phyloP scores from a whole-genome alignment of 2,329 filamentous ascomycete genomes.

The Basipetospora chlamydospora region DNA sequence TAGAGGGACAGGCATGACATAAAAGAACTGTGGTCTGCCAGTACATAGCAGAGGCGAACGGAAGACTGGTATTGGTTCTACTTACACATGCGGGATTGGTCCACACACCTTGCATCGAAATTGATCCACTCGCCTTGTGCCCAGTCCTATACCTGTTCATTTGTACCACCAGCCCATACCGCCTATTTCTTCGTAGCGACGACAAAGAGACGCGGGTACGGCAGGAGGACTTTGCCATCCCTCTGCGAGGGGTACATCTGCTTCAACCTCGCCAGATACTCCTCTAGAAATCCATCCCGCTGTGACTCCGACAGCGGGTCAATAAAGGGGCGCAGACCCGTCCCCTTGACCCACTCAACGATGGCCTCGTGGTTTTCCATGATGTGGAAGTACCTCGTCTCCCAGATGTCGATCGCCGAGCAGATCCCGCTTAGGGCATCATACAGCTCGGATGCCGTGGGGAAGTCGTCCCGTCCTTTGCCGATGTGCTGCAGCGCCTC shows the following conservation, averaged over 20 bases:
- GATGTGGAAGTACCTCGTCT: conserved; percentile 37
- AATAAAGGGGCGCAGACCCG: conserved; percentile 39
- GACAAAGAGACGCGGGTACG: conserved; percentile 42
- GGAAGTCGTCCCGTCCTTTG: conserved; percentile 31
- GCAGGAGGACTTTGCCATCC: conserved; percentile 39
- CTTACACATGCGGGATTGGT: no score
- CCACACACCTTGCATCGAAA: no score
- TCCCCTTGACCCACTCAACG: conserved; percentile 45
- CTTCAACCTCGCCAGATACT: conserved; percentile 30
- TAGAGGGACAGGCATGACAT: no score
- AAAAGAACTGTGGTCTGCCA: no score
- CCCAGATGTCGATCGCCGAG: conserved; percentile 34
- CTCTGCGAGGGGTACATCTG: conserved; percentile 24
- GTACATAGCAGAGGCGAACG: no score
- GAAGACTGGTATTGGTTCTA: no score
- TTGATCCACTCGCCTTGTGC: no score
- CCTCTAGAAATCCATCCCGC: conserved; percentile 26
- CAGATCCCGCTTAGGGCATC: conserved; percentile 29
- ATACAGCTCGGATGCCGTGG: conserved; percentile 30
- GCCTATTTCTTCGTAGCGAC: conserved; percentile 20
- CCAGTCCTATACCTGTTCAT: no score
- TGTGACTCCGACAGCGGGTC: conserved; percentile 27
- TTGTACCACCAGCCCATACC: no score
- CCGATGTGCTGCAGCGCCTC: conserved; percentile 13
- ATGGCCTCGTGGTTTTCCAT: conserved; percentile 32